phyloP scores from a whole-genome alignment of 1,139 yeast genomes.

The Blastobotrys petasosporus region DNA sequence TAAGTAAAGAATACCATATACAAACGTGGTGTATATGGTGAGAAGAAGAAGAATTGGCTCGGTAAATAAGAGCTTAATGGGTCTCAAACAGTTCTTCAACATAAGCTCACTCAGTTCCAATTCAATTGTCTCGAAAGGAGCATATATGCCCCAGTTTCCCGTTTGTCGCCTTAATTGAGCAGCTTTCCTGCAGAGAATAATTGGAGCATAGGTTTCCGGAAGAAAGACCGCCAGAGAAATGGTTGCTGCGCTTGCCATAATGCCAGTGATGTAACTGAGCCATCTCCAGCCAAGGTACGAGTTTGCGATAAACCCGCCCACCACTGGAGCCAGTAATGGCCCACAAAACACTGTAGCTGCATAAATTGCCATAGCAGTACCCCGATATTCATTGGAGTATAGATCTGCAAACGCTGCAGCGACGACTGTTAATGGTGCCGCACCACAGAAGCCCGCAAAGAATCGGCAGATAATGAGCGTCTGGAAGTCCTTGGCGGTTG shows the following conservation, averaged over 20 bases:
- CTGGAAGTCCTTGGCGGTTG: constrained; percentile 65
- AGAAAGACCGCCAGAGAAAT: constrained; percentile 33
- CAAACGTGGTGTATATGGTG: constrained; percentile 72
- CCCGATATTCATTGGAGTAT: constrained; percentile 54
- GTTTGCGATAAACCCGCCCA: constrained; percentile 28
- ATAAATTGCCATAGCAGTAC: constrained; percentile 57
- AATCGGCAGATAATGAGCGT: constrained; percentile 67
- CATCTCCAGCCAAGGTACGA: constrained; percentile 48
- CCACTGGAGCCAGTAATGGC: constrained; percentile 64
- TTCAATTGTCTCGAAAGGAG: constrained; percentile 71
- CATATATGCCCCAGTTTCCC: constrained; percentile 72
- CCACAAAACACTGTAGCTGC: constrained; percentile 61
- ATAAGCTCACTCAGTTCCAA: constrained; percentile 58
- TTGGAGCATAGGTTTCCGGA: constrained; percentile 42
- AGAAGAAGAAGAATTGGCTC: constrained; percentile 71
- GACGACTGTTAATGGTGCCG: constrained; percentile 72
- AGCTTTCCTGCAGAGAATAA: constrained; percentile 43
- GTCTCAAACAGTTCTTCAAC: constrained; percentile 65
- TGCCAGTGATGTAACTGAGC: constrained; percentile 47
- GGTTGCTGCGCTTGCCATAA: constrained; percentile 34
- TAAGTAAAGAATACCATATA: constrained; percentile 78
- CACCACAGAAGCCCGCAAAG: constrained; percentile 70
- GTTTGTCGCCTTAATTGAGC: constrained; percentile 43
- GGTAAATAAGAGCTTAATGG: constrained; percentile 56
- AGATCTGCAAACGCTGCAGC: constrained; percentile 78